Conservation (phyloP, 768 basidiomycete species). For the Pilatotrama ljubarskyi region DNA sequence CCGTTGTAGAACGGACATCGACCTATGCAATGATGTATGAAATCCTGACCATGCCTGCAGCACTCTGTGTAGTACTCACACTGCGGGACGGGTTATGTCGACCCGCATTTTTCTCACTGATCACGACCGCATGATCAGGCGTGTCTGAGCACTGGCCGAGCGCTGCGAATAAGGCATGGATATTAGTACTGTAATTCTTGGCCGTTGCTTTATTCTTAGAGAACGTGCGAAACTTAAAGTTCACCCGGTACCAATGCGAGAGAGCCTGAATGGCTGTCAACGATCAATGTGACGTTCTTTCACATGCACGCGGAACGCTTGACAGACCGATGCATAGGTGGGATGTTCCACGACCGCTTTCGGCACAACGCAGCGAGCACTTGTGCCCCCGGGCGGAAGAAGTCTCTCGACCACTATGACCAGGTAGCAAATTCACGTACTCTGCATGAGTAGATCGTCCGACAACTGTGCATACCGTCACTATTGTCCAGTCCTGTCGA, state of each 20-base stretch:
- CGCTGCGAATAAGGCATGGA: neutral
- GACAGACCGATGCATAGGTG: neutral
- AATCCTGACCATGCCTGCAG: neutral
- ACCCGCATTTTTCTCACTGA: neutral
- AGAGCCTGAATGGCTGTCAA: neutral
- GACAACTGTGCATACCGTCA: no score
- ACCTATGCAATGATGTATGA: neutral
- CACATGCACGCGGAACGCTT: slow-evolving; percentile 3
- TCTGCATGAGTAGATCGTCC: no score
- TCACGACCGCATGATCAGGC: neutral
- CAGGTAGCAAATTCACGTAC: no score
- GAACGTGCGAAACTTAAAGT: slow-evolving; percentile 11
- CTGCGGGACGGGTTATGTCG: neutral
- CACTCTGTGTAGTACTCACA: neutral
- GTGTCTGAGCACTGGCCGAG: neutral
- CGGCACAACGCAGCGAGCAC: neutral
- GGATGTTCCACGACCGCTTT: neutral
- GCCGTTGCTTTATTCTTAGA: neutral
- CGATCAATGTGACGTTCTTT: neutral
- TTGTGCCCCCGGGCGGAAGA: no score
- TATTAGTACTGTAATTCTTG: neutral
- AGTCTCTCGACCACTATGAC: no score
- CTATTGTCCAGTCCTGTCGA: no score
- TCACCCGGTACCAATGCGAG: neutral
- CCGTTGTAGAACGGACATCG: no score